A percentile compares a stretch with the other conserved stretches of the same genome.
phyloP scores from a whole-genome alignment of 106 monocot genomes.

The Cymbidium sinense region DNA sequence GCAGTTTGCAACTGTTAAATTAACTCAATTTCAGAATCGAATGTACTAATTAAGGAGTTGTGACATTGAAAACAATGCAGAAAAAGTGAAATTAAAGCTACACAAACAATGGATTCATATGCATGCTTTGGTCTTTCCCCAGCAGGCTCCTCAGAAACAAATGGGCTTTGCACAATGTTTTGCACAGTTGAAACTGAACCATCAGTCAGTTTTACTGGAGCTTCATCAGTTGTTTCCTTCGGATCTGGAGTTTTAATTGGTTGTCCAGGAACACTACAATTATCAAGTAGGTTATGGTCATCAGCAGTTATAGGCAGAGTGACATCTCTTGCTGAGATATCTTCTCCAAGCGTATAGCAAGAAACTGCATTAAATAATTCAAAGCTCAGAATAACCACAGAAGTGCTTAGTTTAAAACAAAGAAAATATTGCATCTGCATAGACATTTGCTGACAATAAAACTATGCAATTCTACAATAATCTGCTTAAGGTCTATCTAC shows the following conservation, averaged over 20 bases:
- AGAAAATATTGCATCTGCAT: too few species aligned
- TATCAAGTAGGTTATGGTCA: slow-evolving; percentile 35
- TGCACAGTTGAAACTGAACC: slow-evolving; percentile 33
- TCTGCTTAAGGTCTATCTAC: too few species aligned
- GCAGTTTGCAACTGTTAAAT: slow-evolving; percentile 45
- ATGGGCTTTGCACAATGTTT: slow-evolving; percentile 13
- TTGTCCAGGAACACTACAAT: slow-evolving; percentile 38
- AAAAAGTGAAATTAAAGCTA: not conserved
- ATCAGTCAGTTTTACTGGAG: slow-evolving; percentile 28
- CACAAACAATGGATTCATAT: slow-evolving; percentile 75
- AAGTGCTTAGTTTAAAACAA: not conserved
- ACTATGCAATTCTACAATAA: too few species aligned
- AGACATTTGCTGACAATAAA: too few species aligned
- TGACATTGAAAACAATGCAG: not conserved
- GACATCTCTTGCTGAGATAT: slow-evolving; percentile 20
- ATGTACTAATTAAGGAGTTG: too few species aligned
- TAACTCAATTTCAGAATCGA: slow-evolving; percentile 1
- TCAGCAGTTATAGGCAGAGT: slow-evolving; percentile 21
- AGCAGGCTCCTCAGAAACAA: slow-evolving; percentile 19
- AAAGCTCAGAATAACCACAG: slow-evolving; percentile 2
- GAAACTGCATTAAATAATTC: slow-evolving; percentile 22
- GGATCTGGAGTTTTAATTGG: slow-evolving; percentile 28
- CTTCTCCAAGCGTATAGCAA: slow-evolving; percentile 30
- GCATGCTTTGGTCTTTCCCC: slow-evolving; percentile 58
- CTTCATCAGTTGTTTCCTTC: slow-evolving; percentile 36